Base-by-base conservation (phyloP, 768 basidiomycete genomes). In the Rubroboletus pulcherrimus region DNA sequence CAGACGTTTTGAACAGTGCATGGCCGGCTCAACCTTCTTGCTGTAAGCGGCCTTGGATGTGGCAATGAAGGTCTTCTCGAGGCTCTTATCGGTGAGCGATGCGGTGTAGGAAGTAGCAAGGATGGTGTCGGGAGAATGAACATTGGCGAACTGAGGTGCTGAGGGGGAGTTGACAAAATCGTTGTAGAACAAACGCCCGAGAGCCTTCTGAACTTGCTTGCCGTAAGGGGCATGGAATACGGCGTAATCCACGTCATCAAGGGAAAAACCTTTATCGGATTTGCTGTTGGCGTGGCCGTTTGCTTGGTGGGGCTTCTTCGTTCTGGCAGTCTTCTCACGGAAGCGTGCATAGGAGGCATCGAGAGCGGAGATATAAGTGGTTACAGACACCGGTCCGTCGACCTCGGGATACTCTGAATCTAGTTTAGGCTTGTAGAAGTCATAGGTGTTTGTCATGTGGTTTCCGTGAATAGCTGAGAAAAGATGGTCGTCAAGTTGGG, bases 161-260 rank as follows among this genome's bases (percentile, higher is more conserved):
- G 78, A 74, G 33, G 97, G 91, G 70, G 84, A 80, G 58, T 84
- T 73, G 65, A 94, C 77, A 80, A 95, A 99, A 77, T 99, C 97
- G 73, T 94, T 91, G 78, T 83, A 94, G 66, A 87, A 77, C 69
- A 98, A 77, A 54, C 97, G 91, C 37, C 91, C 96, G 71, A 96
- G 88, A 42, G 92, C 94, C 77, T 98, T 99, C 73, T 97, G 90
- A 51, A 97, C 95, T 71, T 97, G 91, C 78, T 99, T 99, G 77
- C 97, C 96, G 74, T 98, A 99, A 0, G 97, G 97, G 56, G 87
- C 89, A 80, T 99, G 97, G 85, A 98, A 95, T 64, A 95, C 85
- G 61, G 89, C 81, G 71, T 92, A 98, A 76, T 98, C 96, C 66
- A 97, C 82, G 62, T 86, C 82, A 49, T 88, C 85, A 44, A 92